These are phyloP conservation scores for Glonium stellatum DNA, from an alignment of 495 filamentous ascomycete genomes.

Conservation along the genomic window DNA sequence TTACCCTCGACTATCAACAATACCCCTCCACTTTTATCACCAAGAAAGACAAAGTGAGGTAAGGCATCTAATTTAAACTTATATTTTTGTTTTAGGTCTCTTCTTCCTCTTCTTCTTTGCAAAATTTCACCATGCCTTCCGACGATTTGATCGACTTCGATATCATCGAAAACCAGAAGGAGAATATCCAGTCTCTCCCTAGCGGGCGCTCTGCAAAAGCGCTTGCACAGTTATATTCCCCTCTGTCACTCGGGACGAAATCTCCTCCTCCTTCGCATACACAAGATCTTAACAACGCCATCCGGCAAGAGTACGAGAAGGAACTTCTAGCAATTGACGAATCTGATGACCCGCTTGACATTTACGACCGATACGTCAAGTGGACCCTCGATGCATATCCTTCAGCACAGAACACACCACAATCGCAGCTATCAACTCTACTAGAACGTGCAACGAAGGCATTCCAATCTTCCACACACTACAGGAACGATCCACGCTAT, in stretches of 20 bases:
- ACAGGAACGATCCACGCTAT: constrained; percentile 92
- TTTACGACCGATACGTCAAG: constrained; percentile 93
- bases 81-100: constrained; percentile 7
- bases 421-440: constrained; percentile 80
- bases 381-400: constrained; percentile 96
- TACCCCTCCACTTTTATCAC: too few species aligned
- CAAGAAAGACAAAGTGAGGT: too few species aligned
- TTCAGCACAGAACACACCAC: constrained; percentile 81
- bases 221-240: constrained; percentile 76
- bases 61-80: too few species aligned
- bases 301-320: constrained; percentile 75
- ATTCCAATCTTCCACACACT: constrained; percentile 75
- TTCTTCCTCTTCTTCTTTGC: constrained; percentile 39
- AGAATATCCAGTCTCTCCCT: constrained; percentile 91
- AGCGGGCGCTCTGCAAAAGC: constrained; percentile 85
- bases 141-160: constrained; percentile 79
- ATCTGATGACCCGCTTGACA: constrained; percentile 88
- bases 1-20: too few species aligned
- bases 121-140: constrained; percentile 40
- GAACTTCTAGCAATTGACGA: constrained; percentile 73
- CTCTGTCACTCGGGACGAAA: constrained; percentile 47
- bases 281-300: constrained; percentile 67
- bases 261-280: constrained; percentile 58
- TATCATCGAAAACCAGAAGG: constrained; percentile 92
- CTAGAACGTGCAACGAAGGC: constrained; percentile 87